Percentiles rank a stretch among this genome's conserved stretches.
Evolutionary conservation across 1,284 basidiomycete species (phyloP).

Genomic region (Cyathus pygmaeus): DNA sequence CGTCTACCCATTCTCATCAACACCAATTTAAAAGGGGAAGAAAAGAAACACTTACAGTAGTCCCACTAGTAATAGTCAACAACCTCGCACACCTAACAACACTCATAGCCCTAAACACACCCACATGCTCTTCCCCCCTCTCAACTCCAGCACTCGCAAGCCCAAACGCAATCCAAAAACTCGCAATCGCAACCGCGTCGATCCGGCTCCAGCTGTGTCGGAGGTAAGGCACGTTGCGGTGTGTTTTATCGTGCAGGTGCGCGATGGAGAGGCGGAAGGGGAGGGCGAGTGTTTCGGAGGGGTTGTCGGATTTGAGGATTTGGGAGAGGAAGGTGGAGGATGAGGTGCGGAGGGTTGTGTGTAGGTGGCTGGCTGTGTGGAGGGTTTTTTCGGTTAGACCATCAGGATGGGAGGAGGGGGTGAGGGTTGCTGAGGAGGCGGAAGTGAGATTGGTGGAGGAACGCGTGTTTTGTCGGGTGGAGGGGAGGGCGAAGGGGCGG

Average conservation of each 20-base stretch:
- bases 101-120: constrained; percentile 90
- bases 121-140: constrained; percentile 75
- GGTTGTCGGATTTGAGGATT: constrained; percentile 57
- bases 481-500: constrained; percentile 55
- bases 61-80: constrained; percentile 91
- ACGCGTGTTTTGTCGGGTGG: too few relatives aligned
- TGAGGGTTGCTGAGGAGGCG: constrained; percentile 3
- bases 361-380: constrained; percentile 24
- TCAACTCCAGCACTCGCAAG: constrained; percentile 78
- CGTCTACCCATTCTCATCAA: constrained; percentile 66
- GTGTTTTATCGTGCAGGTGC: constrained; percentile 62
- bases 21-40: neutral
- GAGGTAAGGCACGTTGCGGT: constrained; percentile 83
- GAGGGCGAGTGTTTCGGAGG: constrained; percentile 56
- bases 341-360: constrained; percentile 38
- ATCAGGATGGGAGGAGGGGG: constrained; percentile 1
- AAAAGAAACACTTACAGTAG: constrained; percentile 67
- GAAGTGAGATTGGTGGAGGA: too few relatives aligned
- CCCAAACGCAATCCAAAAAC: constrained; percentile 85
- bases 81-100: constrained; percentile 88
- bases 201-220: constrained; percentile 95
- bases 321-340: constrained; percentile 58
- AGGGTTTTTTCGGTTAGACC: constrained; percentile 12
- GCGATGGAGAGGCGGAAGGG: constrained; percentile 76
- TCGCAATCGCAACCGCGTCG: constrained; percentile 85